These are phyloP conservation scores for Cicer bijugum DNA, from an alignment of 306 rosid genomes.

Conservation along the genomic window DNA sequence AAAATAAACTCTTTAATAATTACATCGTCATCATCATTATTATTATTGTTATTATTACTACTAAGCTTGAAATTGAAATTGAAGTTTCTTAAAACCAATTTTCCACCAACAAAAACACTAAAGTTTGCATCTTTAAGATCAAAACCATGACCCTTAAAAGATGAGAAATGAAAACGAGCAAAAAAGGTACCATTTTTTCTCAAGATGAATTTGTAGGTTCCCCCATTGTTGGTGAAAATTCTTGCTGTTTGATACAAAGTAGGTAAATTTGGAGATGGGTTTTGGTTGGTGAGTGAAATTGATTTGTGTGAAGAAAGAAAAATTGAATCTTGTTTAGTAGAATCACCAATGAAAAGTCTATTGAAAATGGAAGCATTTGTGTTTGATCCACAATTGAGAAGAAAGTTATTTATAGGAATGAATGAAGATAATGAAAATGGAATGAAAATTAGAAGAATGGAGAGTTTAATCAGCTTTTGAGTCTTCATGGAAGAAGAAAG, in stretches of 20 bases:
- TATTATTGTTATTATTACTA: not conserved
- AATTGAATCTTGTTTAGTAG: constrained; percentile 49
- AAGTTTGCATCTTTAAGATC: constrained; percentile 61
- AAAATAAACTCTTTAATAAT: constrained; percentile 66
- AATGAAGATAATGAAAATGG: constrained; percentile 54
- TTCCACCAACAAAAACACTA: constrained; percentile 54
- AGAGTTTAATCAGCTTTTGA: constrained; percentile 31
- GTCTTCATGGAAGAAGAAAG: constrained; percentile 54
- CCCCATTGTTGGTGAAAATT: constrained; percentile 64
- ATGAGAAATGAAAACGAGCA: constrained; percentile 83
- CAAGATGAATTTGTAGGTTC: constrained; percentile 63
- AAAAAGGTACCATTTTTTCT: constrained; percentile 67
- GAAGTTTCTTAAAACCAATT: constrained; percentile 45
- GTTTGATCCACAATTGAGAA: constrained; percentile 78
- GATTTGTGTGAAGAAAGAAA: constrained; percentile 57
- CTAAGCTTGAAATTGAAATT: constrained; percentile 13
- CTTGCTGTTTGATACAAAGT: constrained; percentile 69
- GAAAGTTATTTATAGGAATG: constrained; percentile 72
- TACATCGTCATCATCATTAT: not conserved
- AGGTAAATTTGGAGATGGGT: constrained; percentile 57
- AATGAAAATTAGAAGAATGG: constrained; percentile 45
- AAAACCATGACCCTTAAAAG: constrained; percentile 55
- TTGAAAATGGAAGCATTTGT: constrained; percentile 57
- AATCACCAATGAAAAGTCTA: constrained; percentile 62
- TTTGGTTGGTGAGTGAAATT: constrained; percentile 59